Evolutionary conservation across 805 yeast species (phyloP), one percentile per base, ranked within the genome.

Genomic region (Barnettozyma siamensis): DNA sequence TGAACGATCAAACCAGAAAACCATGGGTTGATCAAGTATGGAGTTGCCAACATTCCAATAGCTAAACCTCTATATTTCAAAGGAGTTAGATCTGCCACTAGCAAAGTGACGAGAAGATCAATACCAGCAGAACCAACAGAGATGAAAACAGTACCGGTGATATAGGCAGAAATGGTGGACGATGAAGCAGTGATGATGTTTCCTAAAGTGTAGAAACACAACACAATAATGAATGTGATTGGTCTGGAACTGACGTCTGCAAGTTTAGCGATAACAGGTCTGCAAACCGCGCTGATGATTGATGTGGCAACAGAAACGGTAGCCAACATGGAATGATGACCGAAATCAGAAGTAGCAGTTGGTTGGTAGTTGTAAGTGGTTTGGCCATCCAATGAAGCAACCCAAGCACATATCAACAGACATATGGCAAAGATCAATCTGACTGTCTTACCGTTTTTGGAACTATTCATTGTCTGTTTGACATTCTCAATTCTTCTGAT

Each of bases 11-110:
- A 57, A 39, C 74, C 75, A n/a, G 70, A 51, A 43, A 66, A 54
- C 72, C 72, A 70, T 18, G 66, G 59, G 39, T 62, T 70, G 45
- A 64, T 59, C 41, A 69, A 50, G 46, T 56, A 70, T 18, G 75
- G 76, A 11, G 66, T 44, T 30, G 66, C 53, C 9, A 67, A 60
- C 13, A 69, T 38, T 23, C 63, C 64, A 15, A 61, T 45, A 41
- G 61, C 49, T 8, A 68, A 47, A 11, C 68, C 69, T 46, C 72
- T 59, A 52, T 66, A 57, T 36, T 65, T 58, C 50, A 69, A 51
- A 15, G 63, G 58, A 17, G 72, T 64, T 27, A 67, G 57, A 46
- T 69, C 72, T 28, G 67, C 67, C 23, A 59, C 42, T 13, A 62
- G 43, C n/a, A 65, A 45, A 16, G 62, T 54, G 35, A 60, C 57